A percentile compares a stretch with the other conserved stretches of the same genome.
Conservation (phyloP, 2,329 filamentous ascomycete species). For the Cladorrhinum sp. region DNA sequence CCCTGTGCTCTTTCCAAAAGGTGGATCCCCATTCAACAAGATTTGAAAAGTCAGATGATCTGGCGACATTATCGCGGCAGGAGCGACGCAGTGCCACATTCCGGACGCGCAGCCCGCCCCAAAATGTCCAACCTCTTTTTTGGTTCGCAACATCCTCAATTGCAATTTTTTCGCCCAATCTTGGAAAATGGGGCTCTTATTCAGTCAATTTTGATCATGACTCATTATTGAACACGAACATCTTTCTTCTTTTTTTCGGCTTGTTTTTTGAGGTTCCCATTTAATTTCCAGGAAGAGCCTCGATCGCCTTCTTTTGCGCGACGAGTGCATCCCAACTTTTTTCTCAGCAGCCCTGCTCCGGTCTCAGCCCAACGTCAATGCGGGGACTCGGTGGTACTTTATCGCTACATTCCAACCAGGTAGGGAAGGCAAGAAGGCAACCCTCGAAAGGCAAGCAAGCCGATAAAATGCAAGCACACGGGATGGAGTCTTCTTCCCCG, state of each 20-base stretch:
- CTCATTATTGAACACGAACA: background rate
- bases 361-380: background rate
- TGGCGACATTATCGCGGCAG: slow-evolving; percentile 26
- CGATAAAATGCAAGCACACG: background rate
- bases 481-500: background rate
- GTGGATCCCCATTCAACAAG: slow-evolving; percentile 12
- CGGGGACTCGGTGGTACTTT: background rate
- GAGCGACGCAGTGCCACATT: slow-evolving; percentile 6
- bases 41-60: slow-evolving; percentile 23
- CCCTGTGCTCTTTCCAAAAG: background rate
- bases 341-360: background rate
- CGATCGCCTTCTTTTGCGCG: background rate
- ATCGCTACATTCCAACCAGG: background rate
- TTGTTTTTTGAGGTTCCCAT: background rate
- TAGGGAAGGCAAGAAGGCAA: background rate
- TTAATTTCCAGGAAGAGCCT: background rate
- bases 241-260: background rate
- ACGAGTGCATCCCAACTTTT: background rate
- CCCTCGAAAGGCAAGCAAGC: background rate
- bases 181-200: too few relatives aligned
- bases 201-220: background rate
- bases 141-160: background rate
- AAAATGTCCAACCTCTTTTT: slow-evolving; percentile 10
- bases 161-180: background rate
- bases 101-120: slow-evolving; percentile 18